Evolutionary conservation across 1,284 basidiomycete genomes (phyloP).

Genomic region (Amylostereum areolatum): DNA sequence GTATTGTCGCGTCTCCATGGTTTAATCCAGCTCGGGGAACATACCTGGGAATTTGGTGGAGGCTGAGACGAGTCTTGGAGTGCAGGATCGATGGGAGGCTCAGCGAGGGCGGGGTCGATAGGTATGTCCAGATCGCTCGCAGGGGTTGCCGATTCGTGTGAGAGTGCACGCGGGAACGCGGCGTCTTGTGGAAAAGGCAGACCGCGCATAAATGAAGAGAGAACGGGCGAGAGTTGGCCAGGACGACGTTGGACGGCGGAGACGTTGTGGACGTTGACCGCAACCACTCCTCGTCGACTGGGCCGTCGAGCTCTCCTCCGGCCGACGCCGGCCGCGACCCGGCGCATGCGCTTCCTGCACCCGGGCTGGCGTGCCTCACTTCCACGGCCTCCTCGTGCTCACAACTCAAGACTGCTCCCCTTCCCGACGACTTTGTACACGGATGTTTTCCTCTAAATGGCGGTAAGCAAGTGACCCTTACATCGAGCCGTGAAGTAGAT

Average conservation of each 20-base stretch:
- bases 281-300: too few relatives aligned
- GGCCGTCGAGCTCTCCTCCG: too few relatives aligned
- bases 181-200: slow-evolving; percentile 50
- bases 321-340: too few relatives aligned
- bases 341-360: too few relatives aligned
- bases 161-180: slow-evolving; percentile 41
- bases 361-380: too few relatives aligned
- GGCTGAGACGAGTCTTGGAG: slow-evolving; percentile 29
- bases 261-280: neutral
- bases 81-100: slow-evolving; percentile 45
- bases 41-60: slow-evolving; percentile 18
- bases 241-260: slow-evolving; percentile 10
- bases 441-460: too few relatives aligned
- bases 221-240: slow-evolving; percentile 4
- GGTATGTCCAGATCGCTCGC: slow-evolving; percentile 54
- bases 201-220: slow-evolving; percentile 42
- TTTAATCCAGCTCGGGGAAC: neutral
- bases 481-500: too few relatives aligned
- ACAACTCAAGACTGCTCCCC: too few relatives aligned
- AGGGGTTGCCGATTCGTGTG: slow-evolving; percentile 51
- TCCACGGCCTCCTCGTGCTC: too few relatives aligned
- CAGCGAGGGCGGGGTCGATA: slow-evolving; percentile 64
- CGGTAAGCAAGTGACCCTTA: too few relatives aligned
- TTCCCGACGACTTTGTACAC: too few relatives aligned
- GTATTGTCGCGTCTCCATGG: too few relatives aligned